Base-by-base conservation (phyloP, 2,329 filamentous ascomycete genomes). In the Bipolaris zeicola region DNA sequence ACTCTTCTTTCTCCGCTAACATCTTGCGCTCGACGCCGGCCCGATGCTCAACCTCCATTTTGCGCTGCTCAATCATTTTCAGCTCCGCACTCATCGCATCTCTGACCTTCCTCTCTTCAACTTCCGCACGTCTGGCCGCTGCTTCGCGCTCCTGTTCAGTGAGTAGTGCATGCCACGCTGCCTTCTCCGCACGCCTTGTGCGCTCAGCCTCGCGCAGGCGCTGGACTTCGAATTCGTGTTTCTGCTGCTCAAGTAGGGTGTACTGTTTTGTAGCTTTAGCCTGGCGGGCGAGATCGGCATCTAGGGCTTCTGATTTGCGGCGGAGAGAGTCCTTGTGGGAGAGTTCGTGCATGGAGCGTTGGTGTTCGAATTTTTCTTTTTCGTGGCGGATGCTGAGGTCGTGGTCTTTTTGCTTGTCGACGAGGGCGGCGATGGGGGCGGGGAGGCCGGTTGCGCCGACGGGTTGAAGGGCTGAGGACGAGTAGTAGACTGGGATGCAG, bases 361-460 rank as follows among this genome's bases (percentile, higher is more conserved):
- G 50, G 45, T 73, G 67, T 13, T 74, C 72, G 31, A 65, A 63
- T 5, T 57, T 61, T 45, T 74, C 68, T 33, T 64, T 59, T 1
- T 69, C 69, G 14, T 72, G 66, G 6, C 58, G 60, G 18, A 75
- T 61, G 0, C 63, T 55, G 20, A 74, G 66, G 14, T 66, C 55
- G 58, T 75, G 72, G 26, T 71, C 66, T 46, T 70, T 73, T 52
- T 73, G 67, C 14, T 63, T 65, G 41, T 71, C 70, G 13, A 66
- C 69, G n/a, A 75, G 66, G 16, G 61, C 61, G 1, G 59, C 60
- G n/a, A 74, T 65, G n/a, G 63, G 36, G 1, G 59, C 13, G 3
- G 72, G 72, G 42, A 75, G 61, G 36, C 71, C 73, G 3, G 77
- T 65, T 13, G 73, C 71, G 31, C 76, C 73, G 5, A 76, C 64